These are phyloP conservation scores for Zygotorulaspora chibaensis DNA, from an alignment of 805 yeast genomes.

Conservation along the genomic window DNA sequence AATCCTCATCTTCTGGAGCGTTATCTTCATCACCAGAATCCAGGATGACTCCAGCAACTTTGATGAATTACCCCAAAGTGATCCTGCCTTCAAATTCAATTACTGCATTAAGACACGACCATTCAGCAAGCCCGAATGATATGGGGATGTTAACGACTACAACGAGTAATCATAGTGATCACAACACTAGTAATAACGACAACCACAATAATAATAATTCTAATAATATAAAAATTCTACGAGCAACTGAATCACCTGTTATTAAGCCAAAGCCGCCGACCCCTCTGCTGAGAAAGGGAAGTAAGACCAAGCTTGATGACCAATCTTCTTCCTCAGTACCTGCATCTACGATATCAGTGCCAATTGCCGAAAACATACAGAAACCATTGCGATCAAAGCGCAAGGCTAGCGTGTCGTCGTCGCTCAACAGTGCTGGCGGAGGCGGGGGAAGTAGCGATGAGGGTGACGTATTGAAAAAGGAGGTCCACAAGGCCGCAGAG, in stretches of 20 bases:
- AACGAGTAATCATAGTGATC: slow-evolving; percentile 7
- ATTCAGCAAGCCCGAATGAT: slow-evolving; percentile 5
- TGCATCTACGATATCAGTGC: not conserved
- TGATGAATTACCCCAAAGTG: slow-evolving; percentile 28
- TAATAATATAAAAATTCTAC: slow-evolving; percentile 8
- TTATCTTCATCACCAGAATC: slow-evolving; percentile 11
- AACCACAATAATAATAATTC: not conserved
- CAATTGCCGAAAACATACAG: not conserved
- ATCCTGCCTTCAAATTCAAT: slow-evolving; percentile 23
- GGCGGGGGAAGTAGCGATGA: slow-evolving; percentile 14
- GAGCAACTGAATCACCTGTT: slow-evolving; percentile 30
- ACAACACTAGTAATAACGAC: slow-evolving; percentile 12
- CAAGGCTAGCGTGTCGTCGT: slow-evolving; percentile 6
- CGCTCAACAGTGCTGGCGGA: slow-evolving; percentile 4
- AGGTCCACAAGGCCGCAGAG: slow-evolving; percentile 83
- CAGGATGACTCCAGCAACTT: slow-evolving; percentile 17
- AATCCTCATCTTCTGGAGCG: slow-evolving; percentile 9
- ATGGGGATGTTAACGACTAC: slow-evolving; percentile 2
- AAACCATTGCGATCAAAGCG: slow-evolving; percentile 1
- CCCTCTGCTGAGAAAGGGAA: not conserved
- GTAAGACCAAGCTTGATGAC: not conserved
- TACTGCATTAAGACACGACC: slow-evolving; percentile 1
- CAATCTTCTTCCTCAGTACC: not conserved
- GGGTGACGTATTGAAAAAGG: slow-evolving; percentile 22
- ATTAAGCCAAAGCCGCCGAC: slow-evolving; percentile 19